phyloP scores from a whole-genome alignment of 2,329 filamentous ascomycete genomes.

The Immersiporthe knoxdaviesiana region DNA sequence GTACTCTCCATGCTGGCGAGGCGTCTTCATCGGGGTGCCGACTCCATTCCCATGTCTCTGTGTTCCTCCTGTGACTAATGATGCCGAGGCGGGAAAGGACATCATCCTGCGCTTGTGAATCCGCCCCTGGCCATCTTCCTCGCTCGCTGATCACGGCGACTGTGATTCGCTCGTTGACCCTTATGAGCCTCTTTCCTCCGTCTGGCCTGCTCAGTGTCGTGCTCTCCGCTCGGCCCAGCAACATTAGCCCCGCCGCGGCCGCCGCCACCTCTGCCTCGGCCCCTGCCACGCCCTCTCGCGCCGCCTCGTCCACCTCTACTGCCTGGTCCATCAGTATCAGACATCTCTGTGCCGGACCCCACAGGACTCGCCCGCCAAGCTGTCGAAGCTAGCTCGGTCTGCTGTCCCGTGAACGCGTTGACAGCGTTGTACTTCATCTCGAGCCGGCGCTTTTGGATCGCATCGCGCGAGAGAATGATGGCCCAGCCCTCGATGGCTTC shows the following conservation, averaged over 20 bases:
- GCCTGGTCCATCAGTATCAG: slow-evolving; percentile 51
- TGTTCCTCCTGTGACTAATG: neutral
- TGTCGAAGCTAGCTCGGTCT: slow-evolving; percentile 66
- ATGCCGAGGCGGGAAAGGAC: neutral
- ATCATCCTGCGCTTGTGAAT: slow-evolving; percentile 35
- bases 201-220: slow-evolving; percentile 71
- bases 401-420: slow-evolving; percentile 62
- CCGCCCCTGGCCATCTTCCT: slow-evolving; percentile 66
- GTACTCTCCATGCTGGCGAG: neutral
- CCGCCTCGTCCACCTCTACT: slow-evolving; percentile 48
- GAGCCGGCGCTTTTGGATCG: slow-evolving; percentile 67
- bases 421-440: slow-evolving; percentile 66
- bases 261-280: slow-evolving; percentile 43
- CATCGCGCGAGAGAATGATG: slow-evolving; percentile 78
- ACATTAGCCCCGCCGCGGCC: slow-evolving; percentile 62
- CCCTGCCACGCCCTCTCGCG: slow-evolving; percentile 49
- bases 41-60: neutral
- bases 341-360: slow-evolving; percentile 61
- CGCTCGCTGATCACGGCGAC: slow-evolving; percentile 71
- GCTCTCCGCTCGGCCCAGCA: slow-evolving; percentile 68
- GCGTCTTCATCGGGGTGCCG: neutral
- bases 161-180: slow-evolving; percentile 81
- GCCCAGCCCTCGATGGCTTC: slow-evolving; percentile 95
- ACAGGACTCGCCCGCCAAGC: slow-evolving; percentile 62
- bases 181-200: slow-evolving; percentile 83